A percentile compares a stretch with the other conserved stretches of the same genome.
phyloP scores from a whole-genome alignment of 306 rosid species.

The Prunus davidiana region DNA sequence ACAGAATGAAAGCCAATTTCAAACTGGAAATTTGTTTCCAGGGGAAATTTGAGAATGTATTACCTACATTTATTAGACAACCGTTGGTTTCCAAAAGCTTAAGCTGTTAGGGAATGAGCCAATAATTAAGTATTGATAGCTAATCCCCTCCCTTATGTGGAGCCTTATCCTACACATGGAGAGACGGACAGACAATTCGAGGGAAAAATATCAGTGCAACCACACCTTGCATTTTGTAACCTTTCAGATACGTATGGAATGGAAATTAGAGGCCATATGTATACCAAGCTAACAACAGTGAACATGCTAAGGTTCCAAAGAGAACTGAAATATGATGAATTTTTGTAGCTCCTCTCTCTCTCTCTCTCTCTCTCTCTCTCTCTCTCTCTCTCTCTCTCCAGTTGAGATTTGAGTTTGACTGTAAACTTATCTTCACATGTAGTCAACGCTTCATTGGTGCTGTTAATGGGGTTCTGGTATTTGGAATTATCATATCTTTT shows the following conservation, averaged over 20 bases:
- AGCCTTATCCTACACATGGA: not conserved
- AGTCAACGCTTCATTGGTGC: constrained; percentile 82
- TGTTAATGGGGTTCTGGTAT: constrained; percentile 56
- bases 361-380: not conserved
- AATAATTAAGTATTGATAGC: not conserved
- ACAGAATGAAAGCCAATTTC: not conserved
- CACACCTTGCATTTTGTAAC: not conserved
- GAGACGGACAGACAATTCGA: too few species aligned
- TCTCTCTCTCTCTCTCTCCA: not conserved
- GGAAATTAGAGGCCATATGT: not conserved
- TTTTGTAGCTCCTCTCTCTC: not conserved
- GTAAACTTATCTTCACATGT: constrained; percentile 31
- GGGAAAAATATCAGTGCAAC: not conserved
- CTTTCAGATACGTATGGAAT: not conserved
- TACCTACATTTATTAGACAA: not conserved
- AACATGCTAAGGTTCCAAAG: not conserved
- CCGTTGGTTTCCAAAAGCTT: not conserved
- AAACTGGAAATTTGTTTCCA: too few species aligned
- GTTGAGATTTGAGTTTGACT: constrained; percentile 6
- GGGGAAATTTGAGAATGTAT: too few species aligned
- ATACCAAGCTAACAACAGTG: not conserved
- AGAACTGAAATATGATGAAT: not conserved
- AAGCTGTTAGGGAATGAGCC: not conserved
- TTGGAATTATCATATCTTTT: constrained; percentile 63
- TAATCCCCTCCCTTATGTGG: not conserved